phyloP scores from a whole-genome alignment of 768 basidiomycete genomes.

The Cyathus striatus region DNA sequence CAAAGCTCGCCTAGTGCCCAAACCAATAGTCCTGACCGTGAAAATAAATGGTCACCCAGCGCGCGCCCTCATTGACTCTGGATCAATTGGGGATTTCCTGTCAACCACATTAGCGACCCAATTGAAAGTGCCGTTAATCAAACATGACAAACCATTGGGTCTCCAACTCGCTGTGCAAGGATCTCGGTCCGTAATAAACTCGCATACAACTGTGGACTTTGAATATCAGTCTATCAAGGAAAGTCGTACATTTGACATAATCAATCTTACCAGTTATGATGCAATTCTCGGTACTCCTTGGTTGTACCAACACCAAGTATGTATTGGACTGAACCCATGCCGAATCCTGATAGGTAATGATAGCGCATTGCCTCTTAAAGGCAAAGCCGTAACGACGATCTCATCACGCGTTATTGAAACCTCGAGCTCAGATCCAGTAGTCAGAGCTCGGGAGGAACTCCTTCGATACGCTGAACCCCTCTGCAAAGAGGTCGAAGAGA shows the following conservation, averaged over 20 bases:
- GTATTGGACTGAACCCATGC: conserved; percentile 20
- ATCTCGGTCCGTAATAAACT: conserved; percentile 31
- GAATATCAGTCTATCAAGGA: conserved; percentile 29
- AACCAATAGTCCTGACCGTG: conserved; percentile 24
- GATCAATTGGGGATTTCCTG: conserved; percentile 37
- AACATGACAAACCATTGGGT: conserved; percentile 23
- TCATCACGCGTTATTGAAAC: conserved; percentile 9
- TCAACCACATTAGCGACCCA: conserved; percentile 30
- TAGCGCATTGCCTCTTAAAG: conserved; percentile 9
- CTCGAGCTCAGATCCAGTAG: conserved; percentile 8
- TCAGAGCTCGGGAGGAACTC: conserved; percentile 12
- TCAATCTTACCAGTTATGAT: conserved; percentile 35
- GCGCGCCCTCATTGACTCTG: conserved; percentile 29
- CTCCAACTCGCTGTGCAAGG: conserved; percentile 37
- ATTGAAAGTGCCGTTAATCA: conserved; percentile 15
- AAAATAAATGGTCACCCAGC: conserved; percentile 25
- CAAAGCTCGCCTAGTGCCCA: conserved; percentile 13
- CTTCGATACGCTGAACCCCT: conserved; percentile 13
- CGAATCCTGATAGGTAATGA: conserved; percentile 19
- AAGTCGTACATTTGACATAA: conserved; percentile 25
- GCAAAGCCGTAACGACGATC: conserved; percentile 6
- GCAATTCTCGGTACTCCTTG: conserved; percentile 35
- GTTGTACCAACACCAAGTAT: conserved; percentile 24
- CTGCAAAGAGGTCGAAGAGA: conserved; percentile 15
- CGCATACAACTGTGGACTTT: conserved; percentile 13